Evolutionary conservation across 2,329 filamentous ascomycete species (phyloP).

Genomic region (Penicillium brevicompactum): DNA sequence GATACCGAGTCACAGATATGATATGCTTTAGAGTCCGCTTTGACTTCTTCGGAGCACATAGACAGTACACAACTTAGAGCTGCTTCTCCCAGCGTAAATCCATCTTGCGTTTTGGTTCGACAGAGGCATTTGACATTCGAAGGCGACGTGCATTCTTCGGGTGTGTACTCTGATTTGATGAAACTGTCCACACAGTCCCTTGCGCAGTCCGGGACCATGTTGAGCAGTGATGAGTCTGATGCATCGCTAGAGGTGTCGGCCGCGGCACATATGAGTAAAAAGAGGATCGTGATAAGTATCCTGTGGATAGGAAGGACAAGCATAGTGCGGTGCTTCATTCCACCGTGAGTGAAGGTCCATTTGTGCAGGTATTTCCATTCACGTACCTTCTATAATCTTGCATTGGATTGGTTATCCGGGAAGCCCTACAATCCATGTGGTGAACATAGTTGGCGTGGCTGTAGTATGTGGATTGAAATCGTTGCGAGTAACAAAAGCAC

Average conservation of each 20-base stretch:
- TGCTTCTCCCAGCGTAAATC: slow-evolving; percentile 72
- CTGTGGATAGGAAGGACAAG: slow-evolving; percentile 30
- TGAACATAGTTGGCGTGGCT: slow-evolving; percentile 26
- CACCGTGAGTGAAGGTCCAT: slow-evolving; percentile 17
- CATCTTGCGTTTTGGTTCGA: slow-evolving; percentile 58
- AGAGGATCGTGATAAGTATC: slow-evolving; percentile 27
- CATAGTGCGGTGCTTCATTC: slow-evolving; percentile 38
- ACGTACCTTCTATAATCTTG: slow-evolving; percentile 23
- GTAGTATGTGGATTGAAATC: neutral
- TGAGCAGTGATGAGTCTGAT: slow-evolving; percentile 34
- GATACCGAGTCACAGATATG: slow-evolving; percentile 58
- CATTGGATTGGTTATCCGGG: slow-evolving; percentile 26
- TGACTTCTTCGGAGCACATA: slow-evolving; percentile 54
- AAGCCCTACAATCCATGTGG: slow-evolving; percentile 21
- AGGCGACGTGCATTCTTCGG: slow-evolving; percentile 43
- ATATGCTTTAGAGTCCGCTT: slow-evolving; percentile 48
- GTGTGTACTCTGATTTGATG: slow-evolving; percentile 59
- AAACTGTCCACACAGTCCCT: slow-evolving; percentile 64
- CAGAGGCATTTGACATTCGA: slow-evolving; percentile 67
- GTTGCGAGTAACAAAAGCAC: neutral
- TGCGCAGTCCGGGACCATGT: slow-evolving; percentile 61
- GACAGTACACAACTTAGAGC: slow-evolving; percentile 68
- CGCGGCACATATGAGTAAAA: slow-evolving; percentile 26
- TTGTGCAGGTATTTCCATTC: neutral
- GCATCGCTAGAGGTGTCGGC: slow-evolving; percentile 18